Base-by-base conservation (phyloP, 768 basidiomycete genomes). In the Suillus discolor region DNA sequence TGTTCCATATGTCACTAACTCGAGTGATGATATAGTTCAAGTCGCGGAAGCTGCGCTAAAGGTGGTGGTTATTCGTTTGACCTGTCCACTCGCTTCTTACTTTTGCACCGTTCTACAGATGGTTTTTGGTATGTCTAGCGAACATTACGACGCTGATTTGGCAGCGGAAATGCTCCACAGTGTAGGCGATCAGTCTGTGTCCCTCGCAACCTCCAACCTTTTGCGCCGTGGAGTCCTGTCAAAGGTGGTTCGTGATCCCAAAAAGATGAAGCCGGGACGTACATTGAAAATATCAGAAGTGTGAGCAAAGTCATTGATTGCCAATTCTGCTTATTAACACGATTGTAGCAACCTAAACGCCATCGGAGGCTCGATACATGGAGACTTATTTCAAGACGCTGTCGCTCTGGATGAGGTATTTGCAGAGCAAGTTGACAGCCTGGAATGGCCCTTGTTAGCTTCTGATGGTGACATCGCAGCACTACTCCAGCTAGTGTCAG, bases 391-490 rank as follows among this genome's bases (percentile, higher is more conserved):
- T 70, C 85, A 88, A 67, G 93, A 95, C 72, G 92, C 94, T 3
- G 72, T 79, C 28, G 81, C 85, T 16, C 74, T 93, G 41, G 88
- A 91, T 63, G 86, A 88, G 6, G 76, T 87, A 16, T 81, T 84
- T 28, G 70, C 76, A 31, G 81, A 82, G 49, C 76, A 83, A 49
- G 79, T 82, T 7, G 80, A 79, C 2, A 91, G 87, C 84, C 84
- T 87, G 55, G 88, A 90, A 63, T 97, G 96, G 95, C 87, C 92
- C 0, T 73, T 94, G 55, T 79, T 90, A 38, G 87, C 93, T 4
- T 86, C 86, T 3, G 94, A 94, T 68, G 94, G 96, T 9, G 93
- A 96, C 68, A 81, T 88, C 59, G 90, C 92, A 16, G 86, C 89
- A 0, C 76, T 97, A 66, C 78, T 94, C 39, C 85, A 93, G 66